Conservation (phyloP, 225 moss, liverwort and hornwort genomes). For the Marchantia polymorpha region DNA sequence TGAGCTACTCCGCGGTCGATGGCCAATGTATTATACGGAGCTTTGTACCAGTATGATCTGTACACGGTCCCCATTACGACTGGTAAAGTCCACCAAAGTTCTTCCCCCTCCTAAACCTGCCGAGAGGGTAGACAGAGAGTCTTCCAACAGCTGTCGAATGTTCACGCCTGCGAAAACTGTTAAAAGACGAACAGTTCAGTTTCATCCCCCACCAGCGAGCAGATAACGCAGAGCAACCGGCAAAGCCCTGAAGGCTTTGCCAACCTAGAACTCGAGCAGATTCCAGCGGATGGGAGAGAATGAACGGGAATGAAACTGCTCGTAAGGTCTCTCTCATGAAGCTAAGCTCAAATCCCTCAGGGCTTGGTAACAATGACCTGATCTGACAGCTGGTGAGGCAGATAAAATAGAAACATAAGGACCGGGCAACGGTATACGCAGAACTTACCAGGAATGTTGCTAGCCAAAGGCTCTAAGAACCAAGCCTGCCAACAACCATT, state of each 20-base stretch:
- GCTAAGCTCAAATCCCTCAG: no score
- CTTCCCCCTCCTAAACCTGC: constrained; percentile 67
- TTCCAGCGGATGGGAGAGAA: no score
- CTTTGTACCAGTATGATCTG: constrained; percentile 69
- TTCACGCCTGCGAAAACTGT: constrained; percentile 86
- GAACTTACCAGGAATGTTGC: constrained; percentile 67
- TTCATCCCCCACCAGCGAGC: background rate
- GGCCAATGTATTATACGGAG: no score
- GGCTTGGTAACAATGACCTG: background rate
- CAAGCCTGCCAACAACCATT: constrained; percentile 67
- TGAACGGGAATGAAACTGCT: no score
- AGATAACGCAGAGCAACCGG: no score
- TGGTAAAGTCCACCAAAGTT: constrained; percentile 61
- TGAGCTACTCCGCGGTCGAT: background rate
- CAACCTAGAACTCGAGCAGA: no score
- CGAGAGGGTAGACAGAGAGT: constrained; percentile 49
- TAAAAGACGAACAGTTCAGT: background rate
- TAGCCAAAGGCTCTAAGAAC: constrained; percentile 78
- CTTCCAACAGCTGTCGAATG: constrained; percentile 71
- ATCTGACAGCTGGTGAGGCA: background rate
- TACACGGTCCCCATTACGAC: constrained; percentile 75
- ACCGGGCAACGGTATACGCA: no score
- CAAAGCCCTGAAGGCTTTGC: no score
- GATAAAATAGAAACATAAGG: no score
- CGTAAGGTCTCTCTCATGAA: no score